Evolutionary conservation across 257 asterid genomes (phyloP).

Genomic region (Salvia hispanica): DNA sequence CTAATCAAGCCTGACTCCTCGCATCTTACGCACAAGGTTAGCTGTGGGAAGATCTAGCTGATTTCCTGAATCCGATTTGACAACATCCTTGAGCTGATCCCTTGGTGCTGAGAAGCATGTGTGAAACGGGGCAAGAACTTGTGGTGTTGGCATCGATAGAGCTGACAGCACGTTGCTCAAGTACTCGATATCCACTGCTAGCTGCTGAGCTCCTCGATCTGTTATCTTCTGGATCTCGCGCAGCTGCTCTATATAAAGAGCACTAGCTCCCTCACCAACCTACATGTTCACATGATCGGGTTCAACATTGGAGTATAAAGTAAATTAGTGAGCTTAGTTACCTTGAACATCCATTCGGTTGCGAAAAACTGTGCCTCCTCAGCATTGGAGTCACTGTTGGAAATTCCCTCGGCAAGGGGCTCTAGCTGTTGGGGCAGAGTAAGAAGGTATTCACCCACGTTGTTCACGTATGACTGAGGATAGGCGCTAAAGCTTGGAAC

Average conservation of each 20-base stretch:
- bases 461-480: slow-evolving; percentile 89
- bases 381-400: slow-evolving; percentile 72
- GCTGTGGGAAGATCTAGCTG: slow-evolving; percentile 86
- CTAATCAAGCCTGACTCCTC: slow-evolving; percentile 67
- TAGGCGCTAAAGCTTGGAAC: slow-evolving; percentile 90
- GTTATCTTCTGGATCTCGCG: slow-evolving; percentile 87
- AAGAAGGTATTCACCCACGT: slow-evolving; percentile 96
- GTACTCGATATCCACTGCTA: slow-evolving; percentile 88
- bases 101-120: slow-evolving; percentile 75
- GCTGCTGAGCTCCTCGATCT: slow-evolving; percentile 93
- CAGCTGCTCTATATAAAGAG: slow-evolving; percentile 82
- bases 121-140: slow-evolving; percentile 79
- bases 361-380: slow-evolving; percentile 97
- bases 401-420: slow-evolving; percentile 93
- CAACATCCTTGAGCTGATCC: slow-evolving; percentile 76
- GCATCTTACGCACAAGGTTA: slow-evolving; percentile 90
- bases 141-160: slow-evolving; percentile 84
- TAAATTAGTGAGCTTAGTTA: slow-evolving; percentile 31
- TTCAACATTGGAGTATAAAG: not conserved
- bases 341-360: slow-evolving; percentile 99
- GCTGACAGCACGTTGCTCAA: slow-evolving; percentile 94
- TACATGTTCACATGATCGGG: slow-evolving; percentile 14
- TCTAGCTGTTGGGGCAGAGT: slow-evolving; percentile 96
- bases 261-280: slow-evolving; percentile 97
- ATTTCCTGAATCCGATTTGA: slow-evolving; percentile 64